phyloP scores from a whole-genome alignment of 2,329 filamentous ascomycete genomes.

The Aureobasidium sp. region DNA sequence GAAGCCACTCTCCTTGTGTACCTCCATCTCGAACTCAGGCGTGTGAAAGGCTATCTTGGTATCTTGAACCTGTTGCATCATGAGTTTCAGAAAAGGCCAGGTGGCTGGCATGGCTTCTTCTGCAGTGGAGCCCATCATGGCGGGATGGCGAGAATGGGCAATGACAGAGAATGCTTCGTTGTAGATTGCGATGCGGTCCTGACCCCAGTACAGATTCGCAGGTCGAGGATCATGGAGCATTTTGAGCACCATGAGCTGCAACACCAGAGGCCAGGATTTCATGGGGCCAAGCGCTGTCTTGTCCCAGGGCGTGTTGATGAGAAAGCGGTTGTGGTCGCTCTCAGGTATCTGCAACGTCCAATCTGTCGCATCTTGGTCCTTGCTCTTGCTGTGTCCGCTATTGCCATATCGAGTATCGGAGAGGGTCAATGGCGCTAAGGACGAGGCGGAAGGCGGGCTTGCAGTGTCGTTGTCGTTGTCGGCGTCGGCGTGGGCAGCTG shows the following conservation, averaged over 20 bases:
- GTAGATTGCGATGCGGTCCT: not conserved
- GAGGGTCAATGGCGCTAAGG: not conserved
- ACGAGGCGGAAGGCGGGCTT: not conserved
- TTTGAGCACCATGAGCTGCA: not conserved
- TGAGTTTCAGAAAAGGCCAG: not conserved
- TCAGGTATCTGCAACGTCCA: not conserved
- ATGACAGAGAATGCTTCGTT: not conserved
- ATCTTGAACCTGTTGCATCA: not conserved
- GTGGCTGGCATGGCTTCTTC: not conserved
- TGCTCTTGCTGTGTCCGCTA: not conserved
- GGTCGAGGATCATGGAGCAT: not conserved
- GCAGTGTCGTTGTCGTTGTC: not conserved
- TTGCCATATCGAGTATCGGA: too few relatives aligned
- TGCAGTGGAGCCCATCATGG: conserved; percentile 2
- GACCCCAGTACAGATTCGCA: not conserved
- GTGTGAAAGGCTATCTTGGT: not conserved
- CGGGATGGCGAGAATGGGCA: not conserved
- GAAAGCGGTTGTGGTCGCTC: not conserved
- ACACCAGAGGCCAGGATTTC: not conserved
- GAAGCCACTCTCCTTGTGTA: conserved; percentile 3
- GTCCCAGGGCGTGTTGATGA: not conserved
- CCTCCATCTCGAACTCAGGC: conserved; percentile 4
- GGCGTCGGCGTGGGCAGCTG: not conserved
- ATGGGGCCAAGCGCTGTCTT: conserved; percentile 29
- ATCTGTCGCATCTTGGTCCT: not conserved